Percentiles rank a stretch among this genome's conserved stretches.
Conservation (phyloP, 2,329 filamentous ascomycete species). For the Bipolaris oryzae region DNA sequence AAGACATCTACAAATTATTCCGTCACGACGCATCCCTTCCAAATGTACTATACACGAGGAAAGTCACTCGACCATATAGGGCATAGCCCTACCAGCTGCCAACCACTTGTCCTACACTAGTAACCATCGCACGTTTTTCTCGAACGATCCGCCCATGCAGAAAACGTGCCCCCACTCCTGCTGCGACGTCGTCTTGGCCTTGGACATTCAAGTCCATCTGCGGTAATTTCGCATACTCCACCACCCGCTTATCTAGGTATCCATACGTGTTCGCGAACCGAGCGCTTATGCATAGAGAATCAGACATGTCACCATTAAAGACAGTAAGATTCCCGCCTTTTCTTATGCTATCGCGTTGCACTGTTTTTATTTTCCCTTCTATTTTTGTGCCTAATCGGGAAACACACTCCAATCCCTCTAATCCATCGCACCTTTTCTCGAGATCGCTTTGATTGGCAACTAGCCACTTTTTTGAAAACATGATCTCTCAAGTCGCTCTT, state of each 20-base stretch:
- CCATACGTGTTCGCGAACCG: constrained; percentile 3
- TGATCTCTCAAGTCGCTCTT: constrained; percentile 30
- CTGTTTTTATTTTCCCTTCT: constrained; percentile 2
- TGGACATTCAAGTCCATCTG: neutral
- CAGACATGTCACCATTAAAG: constrained; percentile 3
- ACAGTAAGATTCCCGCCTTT: neutral
- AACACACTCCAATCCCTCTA: neutral
- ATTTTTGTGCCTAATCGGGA: constrained; percentile 1
- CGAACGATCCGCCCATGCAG: constrained; percentile 2
- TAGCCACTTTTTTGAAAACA: constrained; percentile 6
- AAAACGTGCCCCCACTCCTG: constrained; percentile 15
- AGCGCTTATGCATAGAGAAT: neutral
- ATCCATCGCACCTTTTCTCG: neutral
- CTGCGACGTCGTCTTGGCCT: constrained; percentile 15
- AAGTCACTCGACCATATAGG: too few relatives aligned
- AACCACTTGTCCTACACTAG: constrained; percentile 5
- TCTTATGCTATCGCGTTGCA: neutral
- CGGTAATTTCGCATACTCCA: constrained; percentile 11
- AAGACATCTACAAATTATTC: neutral
- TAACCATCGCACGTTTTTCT: constrained; percentile 6
- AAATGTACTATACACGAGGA: too few relatives aligned
- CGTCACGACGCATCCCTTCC: neutral
- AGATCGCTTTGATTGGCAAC: neutral
- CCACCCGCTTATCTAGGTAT: neutral
- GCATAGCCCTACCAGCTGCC: neutral